phyloP scores from a whole-genome alignment of 371 early-diverging fungal species.

The Coemansia sp. region DNA sequence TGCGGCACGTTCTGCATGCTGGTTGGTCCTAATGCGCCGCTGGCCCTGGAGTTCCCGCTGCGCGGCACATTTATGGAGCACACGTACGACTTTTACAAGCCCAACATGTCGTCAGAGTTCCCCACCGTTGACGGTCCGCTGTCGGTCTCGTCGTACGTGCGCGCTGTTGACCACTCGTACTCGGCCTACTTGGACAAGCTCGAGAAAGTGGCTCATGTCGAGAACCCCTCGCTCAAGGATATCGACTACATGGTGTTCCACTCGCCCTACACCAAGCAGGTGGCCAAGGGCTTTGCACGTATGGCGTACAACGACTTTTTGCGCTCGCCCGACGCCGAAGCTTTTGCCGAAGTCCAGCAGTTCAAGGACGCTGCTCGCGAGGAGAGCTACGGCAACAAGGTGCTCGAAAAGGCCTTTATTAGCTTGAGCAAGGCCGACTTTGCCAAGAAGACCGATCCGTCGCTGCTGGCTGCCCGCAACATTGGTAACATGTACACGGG shows the following conservation, averaged over 20 bases:
- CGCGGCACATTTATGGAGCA: slow-evolving; percentile 94
- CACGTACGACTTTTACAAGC: slow-evolving; percentile 98
- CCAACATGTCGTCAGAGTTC: slow-evolving; percentile 92
- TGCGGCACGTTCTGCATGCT: slow-evolving; percentile 93
- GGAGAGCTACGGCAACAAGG: slow-evolving; percentile 79
- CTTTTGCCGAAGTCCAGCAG: slow-evolving; percentile 61
- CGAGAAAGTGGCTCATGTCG: slow-evolving; percentile 46
- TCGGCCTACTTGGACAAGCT: slow-evolving; percentile 76
- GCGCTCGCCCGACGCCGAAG: slow-evolving; percentile 67
- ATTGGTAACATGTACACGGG: slow-evolving; percentile 98
- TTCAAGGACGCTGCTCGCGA: slow-evolving; percentile 61
- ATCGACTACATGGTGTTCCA: slow-evolving; percentile 90
- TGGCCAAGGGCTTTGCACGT: slow-evolving; percentile 91
- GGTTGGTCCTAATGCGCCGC: slow-evolving; percentile 90
- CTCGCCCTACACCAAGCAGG: slow-evolving; percentile 95
- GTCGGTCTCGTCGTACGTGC: slow-evolving; percentile 88
- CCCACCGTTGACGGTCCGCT: slow-evolving; percentile 94
- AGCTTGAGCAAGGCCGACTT: slow-evolving; percentile 70
- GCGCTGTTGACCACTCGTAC: slow-evolving; percentile 88
- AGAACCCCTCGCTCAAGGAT: slow-evolving; percentile 59
- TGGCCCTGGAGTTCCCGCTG: slow-evolving; percentile 88
- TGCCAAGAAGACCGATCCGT: slow-evolving; percentile 75
- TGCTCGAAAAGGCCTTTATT: slow-evolving; percentile 88
- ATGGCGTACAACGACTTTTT: slow-evolving; percentile 85
- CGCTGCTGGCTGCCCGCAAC: slow-evolving; percentile 80